These are phyloP conservation scores for Picochlorum sp. DNA, from an alignment of 139 green algal species.

Conservation along the genomic window DNA sequence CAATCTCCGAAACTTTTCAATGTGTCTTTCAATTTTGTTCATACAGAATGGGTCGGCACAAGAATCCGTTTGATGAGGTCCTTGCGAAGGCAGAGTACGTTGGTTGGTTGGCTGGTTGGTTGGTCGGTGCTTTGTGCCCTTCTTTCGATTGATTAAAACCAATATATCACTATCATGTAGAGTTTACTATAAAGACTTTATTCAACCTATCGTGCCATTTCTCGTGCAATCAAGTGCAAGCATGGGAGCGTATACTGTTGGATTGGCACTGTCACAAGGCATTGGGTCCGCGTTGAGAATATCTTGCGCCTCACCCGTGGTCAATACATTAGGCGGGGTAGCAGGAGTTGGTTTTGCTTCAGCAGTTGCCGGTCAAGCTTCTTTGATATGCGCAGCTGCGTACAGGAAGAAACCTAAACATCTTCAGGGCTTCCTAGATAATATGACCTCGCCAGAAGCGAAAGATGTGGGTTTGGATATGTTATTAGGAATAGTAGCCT, in stretches of 20 bases:
- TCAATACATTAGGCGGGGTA: slow-evolving; percentile 36
- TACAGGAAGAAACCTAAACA: background rate
- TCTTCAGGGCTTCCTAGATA: slow-evolving; percentile 7
- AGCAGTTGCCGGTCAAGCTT: slow-evolving; percentile 43
- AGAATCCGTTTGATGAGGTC: too few species aligned
- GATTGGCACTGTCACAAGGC: slow-evolving; percentile 23
- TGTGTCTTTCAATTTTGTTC: too few species aligned
- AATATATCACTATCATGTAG: too few species aligned
- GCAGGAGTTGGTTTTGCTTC: slow-evolving; percentile 48
- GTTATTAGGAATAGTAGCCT: slow-evolving; percentile 42
- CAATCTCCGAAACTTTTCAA: too few species aligned
- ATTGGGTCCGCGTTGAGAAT: slow-evolving; percentile 41
- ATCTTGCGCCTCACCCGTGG: slow-evolving; percentile 54
- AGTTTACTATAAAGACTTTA: too few species aligned
- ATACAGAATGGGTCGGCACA: too few species aligned
- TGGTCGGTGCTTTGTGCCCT: too few species aligned
- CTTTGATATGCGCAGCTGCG: slow-evolving; percentile 14
- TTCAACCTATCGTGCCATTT: slow-evolving; percentile 23
- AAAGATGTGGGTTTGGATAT: slow-evolving; percentile 46
- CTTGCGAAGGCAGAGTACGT: too few species aligned
- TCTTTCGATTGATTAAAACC: too few species aligned
- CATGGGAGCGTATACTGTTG: slow-evolving; percentile 24
- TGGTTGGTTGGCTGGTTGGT: too few species aligned
- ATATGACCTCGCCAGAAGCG: background rate
- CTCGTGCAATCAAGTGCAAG: slow-evolving; percentile 13